Evolutionary conservation across 164 flowering plant species (phyloP).

Genomic region (Hamamelis virginiana): DNA sequence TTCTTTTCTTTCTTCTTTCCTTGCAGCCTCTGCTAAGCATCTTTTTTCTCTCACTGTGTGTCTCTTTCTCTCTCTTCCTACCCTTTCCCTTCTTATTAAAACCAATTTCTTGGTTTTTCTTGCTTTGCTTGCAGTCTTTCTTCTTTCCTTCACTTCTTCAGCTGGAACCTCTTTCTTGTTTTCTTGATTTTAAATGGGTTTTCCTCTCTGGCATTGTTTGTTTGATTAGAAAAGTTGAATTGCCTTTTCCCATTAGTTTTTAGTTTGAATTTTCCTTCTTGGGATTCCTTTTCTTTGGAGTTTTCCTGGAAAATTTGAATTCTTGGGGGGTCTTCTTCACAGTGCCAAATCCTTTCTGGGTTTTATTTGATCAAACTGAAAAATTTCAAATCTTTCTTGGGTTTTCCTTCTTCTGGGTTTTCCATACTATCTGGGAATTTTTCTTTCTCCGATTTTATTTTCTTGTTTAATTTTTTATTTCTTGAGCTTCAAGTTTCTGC

Average conservation of each 20-base stretch:
- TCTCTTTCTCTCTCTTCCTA: constrained; percentile 11
- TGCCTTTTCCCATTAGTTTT: constrained; percentile 15
- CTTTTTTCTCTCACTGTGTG: constrained; percentile 25
- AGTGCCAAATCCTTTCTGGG: constrained; percentile 14
- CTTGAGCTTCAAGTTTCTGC: neutral
- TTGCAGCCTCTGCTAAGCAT: constrained; percentile 51
- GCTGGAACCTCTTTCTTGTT: constrained; percentile 6
- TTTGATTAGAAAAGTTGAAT: constrained; percentile 24
- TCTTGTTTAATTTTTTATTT: constrained; percentile 1
- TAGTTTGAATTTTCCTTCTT: neutral
- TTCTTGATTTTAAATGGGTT: constrained; percentile 6
- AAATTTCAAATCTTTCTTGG: neutral
- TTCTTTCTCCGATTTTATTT: neutral
- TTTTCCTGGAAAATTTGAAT: constrained; percentile 7
- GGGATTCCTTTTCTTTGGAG: neutral
- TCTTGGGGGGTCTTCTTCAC: neutral
- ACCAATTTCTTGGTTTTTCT: constrained; percentile 11
- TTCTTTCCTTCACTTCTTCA: constrained; percentile 14
- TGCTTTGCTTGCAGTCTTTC: neutral
- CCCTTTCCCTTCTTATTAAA: constrained; percentile 18
- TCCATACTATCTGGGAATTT: neutral
- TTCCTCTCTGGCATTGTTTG: constrained; percentile 24
- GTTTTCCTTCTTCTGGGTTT: neutral
- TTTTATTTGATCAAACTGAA: constrained; percentile 10
- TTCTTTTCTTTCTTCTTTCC: constrained; percentile 33